phyloP scores from a whole-genome alignment of 1,284 basidiomycete genomes.

The Irpex sp. region DNA sequence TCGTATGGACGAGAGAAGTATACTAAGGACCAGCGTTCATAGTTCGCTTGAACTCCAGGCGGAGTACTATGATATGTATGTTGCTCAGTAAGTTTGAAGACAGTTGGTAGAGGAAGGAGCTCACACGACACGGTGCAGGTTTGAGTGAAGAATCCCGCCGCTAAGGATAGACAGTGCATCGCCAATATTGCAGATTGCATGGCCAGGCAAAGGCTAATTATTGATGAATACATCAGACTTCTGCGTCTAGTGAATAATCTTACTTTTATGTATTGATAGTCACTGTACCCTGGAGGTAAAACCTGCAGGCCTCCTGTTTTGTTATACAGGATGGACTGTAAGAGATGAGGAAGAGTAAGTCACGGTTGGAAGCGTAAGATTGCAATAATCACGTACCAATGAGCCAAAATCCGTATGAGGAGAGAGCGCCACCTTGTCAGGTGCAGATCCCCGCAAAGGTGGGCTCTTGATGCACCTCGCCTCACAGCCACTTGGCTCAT shows the following conservation, averaged over 20 bases:
- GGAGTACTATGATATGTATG: slow-evolving; percentile 15
- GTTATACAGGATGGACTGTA: slow-evolving; percentile 62
- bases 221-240: slow-evolving; percentile 20
- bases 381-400: slow-evolving; percentile 28
- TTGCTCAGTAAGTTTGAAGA: neutral
- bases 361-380: slow-evolving; percentile 11
- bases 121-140: slow-evolving; percentile 32
- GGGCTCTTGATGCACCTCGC: slow-evolving; percentile 34
- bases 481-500: slow-evolving; percentile 36
- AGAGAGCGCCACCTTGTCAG: slow-evolving; percentile 27
- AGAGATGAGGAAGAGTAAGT: neutral
- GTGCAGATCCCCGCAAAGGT: slow-evolving; percentile 19
- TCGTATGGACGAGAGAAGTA: slow-evolving; percentile 36
- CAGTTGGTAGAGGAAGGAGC: slow-evolving; percentile 17
- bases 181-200: slow-evolving; percentile 34
- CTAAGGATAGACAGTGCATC: slow-evolving; percentile 32
- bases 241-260: slow-evolving; percentile 21
- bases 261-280: slow-evolving; percentile 68
- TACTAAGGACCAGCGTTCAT: slow-evolving; percentile 34
- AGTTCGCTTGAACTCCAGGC: slow-evolving; percentile 28
- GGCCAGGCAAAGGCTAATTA: slow-evolving; percentile 27
- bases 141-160: slow-evolving; percentile 33
- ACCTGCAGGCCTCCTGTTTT: slow-evolving; percentile 72
- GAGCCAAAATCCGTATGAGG: slow-evolving; percentile 38
- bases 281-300: slow-evolving; percentile 49